These are phyloP conservation scores for Fusarium annulatum DNA, from an alignment of 2,329 filamentous ascomycete species.

Conservation along the genomic window DNA sequence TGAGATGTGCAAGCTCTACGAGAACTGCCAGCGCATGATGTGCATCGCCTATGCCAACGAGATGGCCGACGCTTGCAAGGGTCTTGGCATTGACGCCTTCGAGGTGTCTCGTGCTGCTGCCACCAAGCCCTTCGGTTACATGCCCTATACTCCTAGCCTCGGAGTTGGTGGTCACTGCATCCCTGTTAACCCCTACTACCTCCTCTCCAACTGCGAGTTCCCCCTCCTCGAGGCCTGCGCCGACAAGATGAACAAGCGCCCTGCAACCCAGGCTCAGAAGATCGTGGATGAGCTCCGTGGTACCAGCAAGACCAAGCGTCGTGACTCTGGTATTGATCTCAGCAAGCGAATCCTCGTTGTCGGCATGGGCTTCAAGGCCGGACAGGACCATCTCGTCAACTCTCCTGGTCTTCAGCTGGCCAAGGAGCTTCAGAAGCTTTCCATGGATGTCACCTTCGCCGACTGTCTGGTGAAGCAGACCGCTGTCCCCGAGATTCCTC, in stretches of 20 bases:
- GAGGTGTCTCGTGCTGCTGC: slow-evolving; percentile 61
- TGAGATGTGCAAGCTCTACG: slow-evolving; percentile 67
- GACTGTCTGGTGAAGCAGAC: slow-evolving; percentile 35
- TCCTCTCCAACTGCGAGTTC: slow-evolving; percentile 59
- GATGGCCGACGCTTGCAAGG: slow-evolving; percentile 62
- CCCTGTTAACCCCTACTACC: slow-evolving; percentile 65
- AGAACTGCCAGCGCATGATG: slow-evolving; percentile 67
- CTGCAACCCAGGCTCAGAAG: slow-evolving; percentile 35
- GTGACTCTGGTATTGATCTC: slow-evolving; percentile 22
- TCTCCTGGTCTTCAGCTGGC: slow-evolving; percentile 33
- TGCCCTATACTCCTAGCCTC: slow-evolving; percentile 57
- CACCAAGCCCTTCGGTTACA: slow-evolving; percentile 65
- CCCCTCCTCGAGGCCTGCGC: slow-evolving; percentile 58
- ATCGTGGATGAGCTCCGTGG: slow-evolving; percentile 5
- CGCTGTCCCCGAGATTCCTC: slow-evolving; percentile 22
- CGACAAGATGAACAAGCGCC: slow-evolving; percentile 55
- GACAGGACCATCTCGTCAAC: slow-evolving; percentile 39
- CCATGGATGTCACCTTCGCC: slow-evolving; percentile 32
- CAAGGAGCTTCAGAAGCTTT: slow-evolving; percentile 21
- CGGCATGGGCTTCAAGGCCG: slow-evolving; percentile 38
- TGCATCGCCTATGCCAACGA: slow-evolving; percentile 65
- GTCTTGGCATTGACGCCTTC: slow-evolving; percentile 58
- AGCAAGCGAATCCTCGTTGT: slow-evolving; percentile 32
- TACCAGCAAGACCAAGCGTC: background rate
- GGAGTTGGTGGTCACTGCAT: slow-evolving; percentile 68